These are phyloP conservation scores for Aspergillus indologenus DNA, from an alignment of 495 filamentous ascomycete genomes.

Conservation along the genomic window DNA sequence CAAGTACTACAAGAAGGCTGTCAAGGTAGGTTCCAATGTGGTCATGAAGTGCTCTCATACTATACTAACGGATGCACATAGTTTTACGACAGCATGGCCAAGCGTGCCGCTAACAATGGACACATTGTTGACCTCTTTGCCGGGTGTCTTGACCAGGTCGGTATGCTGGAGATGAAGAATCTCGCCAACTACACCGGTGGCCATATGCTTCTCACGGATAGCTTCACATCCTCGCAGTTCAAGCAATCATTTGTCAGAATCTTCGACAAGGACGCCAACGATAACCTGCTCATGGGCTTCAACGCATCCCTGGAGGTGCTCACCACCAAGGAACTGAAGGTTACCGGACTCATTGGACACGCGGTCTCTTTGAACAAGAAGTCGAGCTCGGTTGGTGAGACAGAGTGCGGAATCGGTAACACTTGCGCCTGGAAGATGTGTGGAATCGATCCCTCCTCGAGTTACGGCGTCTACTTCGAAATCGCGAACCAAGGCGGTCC, in stretches of 20 bases:
- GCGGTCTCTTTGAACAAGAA: conserved; percentile 98
- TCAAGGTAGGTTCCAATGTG: conserved; percentile 64
- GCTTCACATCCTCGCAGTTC: conserved; percentile 99
- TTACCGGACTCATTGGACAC: conserved; percentile 96
- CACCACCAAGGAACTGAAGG: conserved; percentile 97
- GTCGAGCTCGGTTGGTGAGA: conserved; percentile 93
- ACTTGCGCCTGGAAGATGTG: conserved; percentile 99
- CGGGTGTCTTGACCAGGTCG: conserved; percentile 97
- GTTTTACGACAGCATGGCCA: conserved; percentile 98
- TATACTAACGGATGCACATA: conserved; percentile 36
- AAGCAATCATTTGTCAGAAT: conserved; percentile 97
- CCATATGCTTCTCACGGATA: conserved; percentile 97
- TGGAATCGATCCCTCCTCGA: conserved; percentile 88
- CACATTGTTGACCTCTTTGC: conserved; percentile 98
- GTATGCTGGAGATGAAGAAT: conserved; percentile 98
- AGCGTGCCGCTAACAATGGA: conserved; percentile 92
- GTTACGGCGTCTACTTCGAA: conserved; percentile 96
- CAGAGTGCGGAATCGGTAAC: conserved; percentile 97
- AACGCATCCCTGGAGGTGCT: conserved; percentile 96
- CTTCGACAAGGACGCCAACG: conserved; percentile 93
- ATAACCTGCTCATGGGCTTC: conserved; percentile 97
- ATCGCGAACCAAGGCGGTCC: conserved; percentile 93
- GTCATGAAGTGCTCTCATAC: not conserved
- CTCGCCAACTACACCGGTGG: conserved; percentile 94
- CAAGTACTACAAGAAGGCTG: conserved; percentile 99